A percentile compares a stretch with the other conserved stretches of the same genome.
These are phyloP conservation scores for Volvariella volvacea DNA, from an alignment of 1,284 basidiomycete genomes.

Conservation along the genomic window DNA sequence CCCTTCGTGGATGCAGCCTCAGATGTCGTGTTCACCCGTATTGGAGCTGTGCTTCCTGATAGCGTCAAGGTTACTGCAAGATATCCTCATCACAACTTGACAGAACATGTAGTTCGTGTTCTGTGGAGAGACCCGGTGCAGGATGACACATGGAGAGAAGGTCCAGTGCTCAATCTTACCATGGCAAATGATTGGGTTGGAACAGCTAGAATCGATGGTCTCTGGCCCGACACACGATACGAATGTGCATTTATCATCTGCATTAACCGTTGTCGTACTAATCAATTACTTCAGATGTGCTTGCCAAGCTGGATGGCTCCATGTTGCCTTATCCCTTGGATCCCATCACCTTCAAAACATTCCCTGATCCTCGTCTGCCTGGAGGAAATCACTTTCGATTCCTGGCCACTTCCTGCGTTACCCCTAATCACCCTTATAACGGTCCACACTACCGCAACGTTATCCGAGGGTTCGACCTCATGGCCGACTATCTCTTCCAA, in stretches of 20 bases:
- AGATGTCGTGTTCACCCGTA: conserved; percentile 54
- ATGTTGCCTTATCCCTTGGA: conserved; percentile 40
- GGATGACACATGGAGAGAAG: conserved; percentile 40
- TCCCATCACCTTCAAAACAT: conserved; percentile 60
- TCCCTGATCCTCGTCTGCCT: conserved; percentile 56
- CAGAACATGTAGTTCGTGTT: conserved; percentile 29
- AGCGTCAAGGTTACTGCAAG: conserved; percentile 57
- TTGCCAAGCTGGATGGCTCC: conserved; percentile 40
- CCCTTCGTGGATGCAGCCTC: conserved; percentile 48
- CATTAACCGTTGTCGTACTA: conserved; percentile 8
- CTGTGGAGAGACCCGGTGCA: conserved; percentile 38
- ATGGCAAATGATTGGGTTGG: conserved; percentile 59
- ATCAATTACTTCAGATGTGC: conserved; percentile 32
- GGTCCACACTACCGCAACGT: conserved; percentile 41
- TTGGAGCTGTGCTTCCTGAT: conserved; percentile 64
- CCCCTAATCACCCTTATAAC: conserved; percentile 61
- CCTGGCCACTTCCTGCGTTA: conserved; percentile 55
- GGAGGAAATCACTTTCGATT: conserved; percentile 57
- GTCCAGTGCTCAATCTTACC: conserved; percentile 40
- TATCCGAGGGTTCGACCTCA: conserved; percentile 64
- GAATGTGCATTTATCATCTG: conserved; percentile 47
- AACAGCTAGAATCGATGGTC: conserved; percentile 46
- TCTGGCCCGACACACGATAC: conserved; percentile 69
- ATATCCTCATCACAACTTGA: conserved; percentile 35
- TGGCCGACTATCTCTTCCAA: conserved; percentile 46